Conservation (phyloP, 2,329 filamentous ascomycete species). For the Fusarium armeniacum region DNA sequence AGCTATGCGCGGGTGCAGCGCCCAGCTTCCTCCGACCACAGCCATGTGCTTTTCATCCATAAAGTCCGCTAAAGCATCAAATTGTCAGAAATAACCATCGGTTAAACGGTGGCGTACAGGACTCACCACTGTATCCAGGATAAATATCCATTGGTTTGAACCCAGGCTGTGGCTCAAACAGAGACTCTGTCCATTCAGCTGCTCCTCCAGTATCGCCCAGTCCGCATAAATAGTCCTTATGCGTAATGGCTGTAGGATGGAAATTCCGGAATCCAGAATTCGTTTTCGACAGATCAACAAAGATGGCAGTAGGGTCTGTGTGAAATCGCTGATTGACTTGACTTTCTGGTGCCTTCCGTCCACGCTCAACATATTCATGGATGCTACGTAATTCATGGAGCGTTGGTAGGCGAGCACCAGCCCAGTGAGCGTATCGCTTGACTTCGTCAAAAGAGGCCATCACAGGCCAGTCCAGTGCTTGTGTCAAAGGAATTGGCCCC, state of each 20-base stretch:
- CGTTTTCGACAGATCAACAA: slow-evolving; percentile 6
- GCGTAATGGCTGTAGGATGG: slow-evolving; percentile 16
- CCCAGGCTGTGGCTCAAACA: slow-evolving; percentile 18
- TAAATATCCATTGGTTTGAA: slow-evolving; percentile 40
- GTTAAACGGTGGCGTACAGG: fast-evolving
- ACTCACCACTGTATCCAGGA: slow-evolving; percentile 34
- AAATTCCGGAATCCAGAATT: slow-evolving; percentile 35
- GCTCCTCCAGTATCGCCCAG: slow-evolving; percentile 35
- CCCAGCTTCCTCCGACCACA: slow-evolving; percentile 34
- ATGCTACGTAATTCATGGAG: slow-evolving; percentile 34
- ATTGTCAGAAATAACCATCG: neutral
- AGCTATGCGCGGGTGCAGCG: slow-evolving; percentile 30
- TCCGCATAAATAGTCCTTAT: slow-evolving; percentile 23
- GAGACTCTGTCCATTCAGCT: slow-evolving; percentile 26
- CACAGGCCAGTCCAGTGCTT: slow-evolving; percentile 27
- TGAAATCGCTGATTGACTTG: slow-evolving; percentile 17
- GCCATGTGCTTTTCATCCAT: slow-evolving; percentile 34
- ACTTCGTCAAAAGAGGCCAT: slow-evolving; percentile 36
- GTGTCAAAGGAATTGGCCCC: slow-evolving; percentile 10
- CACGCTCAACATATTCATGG: slow-evolving; percentile 19
- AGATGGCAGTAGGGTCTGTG: slow-evolving; percentile 11
- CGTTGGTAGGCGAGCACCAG: slow-evolving; percentile 26
- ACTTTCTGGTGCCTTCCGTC: slow-evolving; percentile 8
- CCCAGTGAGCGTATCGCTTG: slow-evolving; percentile 25
- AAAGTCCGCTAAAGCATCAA: slow-evolving; percentile 24